These are phyloP conservation scores for Penicillium sp. DNA, from an alignment of 2,329 filamentous ascomycete species.

Conservation along the genomic window DNA sequence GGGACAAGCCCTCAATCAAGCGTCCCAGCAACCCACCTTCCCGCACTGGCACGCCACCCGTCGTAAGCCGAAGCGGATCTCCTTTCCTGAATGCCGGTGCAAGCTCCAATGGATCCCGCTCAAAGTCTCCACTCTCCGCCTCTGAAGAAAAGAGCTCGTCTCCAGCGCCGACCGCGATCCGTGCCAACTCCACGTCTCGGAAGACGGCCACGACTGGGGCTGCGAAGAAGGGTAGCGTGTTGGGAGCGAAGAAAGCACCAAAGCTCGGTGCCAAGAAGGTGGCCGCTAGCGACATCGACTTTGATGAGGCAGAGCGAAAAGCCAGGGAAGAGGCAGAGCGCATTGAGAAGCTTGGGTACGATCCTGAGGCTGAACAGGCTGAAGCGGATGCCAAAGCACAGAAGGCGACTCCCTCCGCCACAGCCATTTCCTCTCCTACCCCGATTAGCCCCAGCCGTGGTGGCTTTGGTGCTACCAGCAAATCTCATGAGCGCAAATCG, in stretches of 20 bases:
- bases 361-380: slow-evolving; percentile 75
- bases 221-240: slow-evolving; percentile 76
- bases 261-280: slow-evolving; percentile 95
- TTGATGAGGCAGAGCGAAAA: slow-evolving; percentile 94
- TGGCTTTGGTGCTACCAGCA: slow-evolving; percentile 56
- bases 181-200: slow-evolving; percentile 72
- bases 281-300: slow-evolving; percentile 69
- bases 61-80: slow-evolving; percentile 74
- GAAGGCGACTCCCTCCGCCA: slow-evolving; percentile 43
- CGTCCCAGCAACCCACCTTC: slow-evolving; percentile 89
- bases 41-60: slow-evolving; percentile 77
- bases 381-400: slow-evolving; percentile 31
- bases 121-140: slow-evolving; percentile 71
- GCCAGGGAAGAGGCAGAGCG: slow-evolving; percentile 96
- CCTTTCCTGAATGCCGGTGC: slow-evolving; percentile 73
- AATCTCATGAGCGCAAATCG: slow-evolving; percentile 50
- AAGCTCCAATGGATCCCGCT: slow-evolving; percentile 65
- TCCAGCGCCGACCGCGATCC: slow-evolving; percentile 58
- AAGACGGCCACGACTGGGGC: slow-evolving; percentile 61
- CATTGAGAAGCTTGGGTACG: slow-evolving; percentile 90
- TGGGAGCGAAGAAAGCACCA: slow-evolving; percentile 72
- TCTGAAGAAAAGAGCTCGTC: slow-evolving; percentile 48
- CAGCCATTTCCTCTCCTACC: slow-evolving; percentile 66
- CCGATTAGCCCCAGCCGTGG: slow-evolving; percentile 62
- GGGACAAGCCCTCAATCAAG: slow-evolving; percentile 98